Base-by-base conservation (phyloP, 177 flowering plant species). In the Tripterygium wilfordii region DNA sequence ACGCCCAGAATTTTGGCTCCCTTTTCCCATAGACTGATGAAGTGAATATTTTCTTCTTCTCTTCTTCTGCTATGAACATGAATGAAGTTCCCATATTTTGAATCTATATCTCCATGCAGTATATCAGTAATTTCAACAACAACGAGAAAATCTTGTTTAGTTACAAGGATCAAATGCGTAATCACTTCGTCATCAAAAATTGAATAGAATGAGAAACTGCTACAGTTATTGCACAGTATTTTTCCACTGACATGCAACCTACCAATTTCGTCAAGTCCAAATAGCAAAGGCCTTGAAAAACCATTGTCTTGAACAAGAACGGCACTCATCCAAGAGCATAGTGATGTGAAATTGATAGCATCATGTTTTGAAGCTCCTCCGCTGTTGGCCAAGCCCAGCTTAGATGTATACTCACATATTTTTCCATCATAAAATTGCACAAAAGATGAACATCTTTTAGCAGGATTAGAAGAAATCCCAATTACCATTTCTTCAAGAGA, bases 131-230 rank as follows among this genome's bases (percentile, higher is more conserved):
- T 61, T 32, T 75, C 79, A 39, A 89, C 60, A 55, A 92, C 60
- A 63, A 68, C 86, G 20, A 92, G 80, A 48, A 74, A 52, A 70
- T 89, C 95, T 54, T 81, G 99, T 64, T 85, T 89, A 24, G 97
- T 92, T 48, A 76, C 60, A 56, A 89, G 66, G 64, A 84, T 71
- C 57, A 92, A 65, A 71, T 92, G 96, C 19, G 99, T 77, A 9
- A 66, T 60, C 43, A 66, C 61, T 54, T 74, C 64, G 41, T 83
- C 78, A 17, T 47, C 54, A 32, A 67, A 73, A 46, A 72, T 83
- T 2, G 97, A 89, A 70, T 92, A 89, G 63, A 79, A 74, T 31
- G 95, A 71, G 60, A 82, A 89, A 61, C 83, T 80, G 65, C 81
- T 71, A 67, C 99, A 92, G 61, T 87, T 84, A 71, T 65, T 79